Base-by-base conservation (phyloP, 2,329 filamentous ascomycete genomes). In the Trichoderma sp. region DNA sequence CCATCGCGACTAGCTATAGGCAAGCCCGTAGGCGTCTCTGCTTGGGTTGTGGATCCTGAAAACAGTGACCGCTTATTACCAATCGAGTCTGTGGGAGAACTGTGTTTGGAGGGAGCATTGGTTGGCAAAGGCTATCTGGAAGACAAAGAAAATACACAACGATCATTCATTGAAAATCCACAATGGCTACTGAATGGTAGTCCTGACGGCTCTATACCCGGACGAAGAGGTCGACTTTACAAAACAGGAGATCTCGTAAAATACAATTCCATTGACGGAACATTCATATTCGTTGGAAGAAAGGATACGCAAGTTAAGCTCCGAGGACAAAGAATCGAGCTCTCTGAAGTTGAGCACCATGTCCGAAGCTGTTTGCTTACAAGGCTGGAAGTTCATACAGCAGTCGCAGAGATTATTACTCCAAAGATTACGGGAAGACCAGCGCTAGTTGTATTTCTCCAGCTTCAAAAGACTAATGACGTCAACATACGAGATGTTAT, bases 241-340 rank as follows among this genome's bases (percentile, higher is more conserved):
- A 86, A 85, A 75, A 88, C 87, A 4, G 87, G 87, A 12, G 87
- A 89, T 76, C 81, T 89, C 9, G 87, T 82, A 2, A 80, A 80
- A 53, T 87, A 87, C 45, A 79, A 84, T 29, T 35, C 79, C 79
- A 1, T 41, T 24, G 83, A 87, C 69, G 84, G 84, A 1, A 80
- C 80, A n/a, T 79, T 89, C 12, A 77, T 83, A 0, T 88, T 86
- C 74, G 79, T 88, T 63, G 89, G 88, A 62, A 84, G 90, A 18
- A 89, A 89, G 76, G 89, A 91, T 77, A 85, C 85, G 0, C 89
- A 91, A 79, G 85, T 91, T 62, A 91, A 91, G 80, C 81, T 91
- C 8, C 85, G 87, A 21, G 91, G 91, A 27, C 90, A 87, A 75
- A 81, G 89, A 68, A 83, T 89, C 63, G 91, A 89, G 81, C 83